Evolutionary conservation across 2,329 filamentous ascomycete genomes (phyloP).

Genomic region (Atkinsonella hypoxylon): DNA sequence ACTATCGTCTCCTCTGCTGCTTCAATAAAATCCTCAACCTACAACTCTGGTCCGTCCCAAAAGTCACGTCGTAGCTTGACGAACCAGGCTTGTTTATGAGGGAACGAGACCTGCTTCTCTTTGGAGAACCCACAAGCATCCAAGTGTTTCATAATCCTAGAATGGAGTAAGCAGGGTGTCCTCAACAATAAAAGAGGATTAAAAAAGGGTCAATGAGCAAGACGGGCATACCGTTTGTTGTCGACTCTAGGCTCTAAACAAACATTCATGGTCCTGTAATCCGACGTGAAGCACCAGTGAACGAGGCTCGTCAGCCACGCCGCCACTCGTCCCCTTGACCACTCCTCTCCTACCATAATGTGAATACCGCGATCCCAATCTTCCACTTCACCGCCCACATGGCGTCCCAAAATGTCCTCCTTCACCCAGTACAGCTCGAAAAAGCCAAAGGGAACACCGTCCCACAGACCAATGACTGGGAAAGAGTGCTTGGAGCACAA

Average conservation of each 20-base stretch:
- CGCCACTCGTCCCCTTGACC: constrained; percentile 71
- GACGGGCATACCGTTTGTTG: constrained; percentile 62
- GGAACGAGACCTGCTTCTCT: constrained; percentile 74
- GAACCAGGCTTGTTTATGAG: constrained; percentile 85
- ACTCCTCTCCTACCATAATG: constrained; percentile 81
- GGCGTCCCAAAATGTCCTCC: constrained; percentile 66
- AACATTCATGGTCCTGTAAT: constrained; percentile 70
- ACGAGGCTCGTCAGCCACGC: constrained; percentile 76
- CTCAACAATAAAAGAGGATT: neutral
- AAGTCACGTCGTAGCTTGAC: constrained; percentile 69
- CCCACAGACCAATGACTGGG: constrained; percentile 86
- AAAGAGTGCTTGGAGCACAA: constrained; percentile 66
- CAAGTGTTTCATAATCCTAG: constrained; percentile 42
- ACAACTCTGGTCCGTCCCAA: constrained; percentile 61
- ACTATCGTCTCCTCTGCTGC: too few species aligned
- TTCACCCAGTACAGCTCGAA: constrained; percentile 99
- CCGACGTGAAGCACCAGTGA: constrained; percentile 72
- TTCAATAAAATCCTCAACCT: neutral
- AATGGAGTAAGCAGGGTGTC: neutral
- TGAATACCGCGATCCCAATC: constrained; percentile 88
- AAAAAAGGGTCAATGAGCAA: neutral
- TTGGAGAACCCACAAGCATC: constrained; percentile 69
- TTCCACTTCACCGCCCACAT: constrained; percentile 51
- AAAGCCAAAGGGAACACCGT: constrained; percentile 89
- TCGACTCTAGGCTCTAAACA: constrained; percentile 85